These are phyloP conservation scores for Boletellus emodensis DNA, from an alignment of 768 basidiomycete species.

Conservation along the genomic window DNA sequence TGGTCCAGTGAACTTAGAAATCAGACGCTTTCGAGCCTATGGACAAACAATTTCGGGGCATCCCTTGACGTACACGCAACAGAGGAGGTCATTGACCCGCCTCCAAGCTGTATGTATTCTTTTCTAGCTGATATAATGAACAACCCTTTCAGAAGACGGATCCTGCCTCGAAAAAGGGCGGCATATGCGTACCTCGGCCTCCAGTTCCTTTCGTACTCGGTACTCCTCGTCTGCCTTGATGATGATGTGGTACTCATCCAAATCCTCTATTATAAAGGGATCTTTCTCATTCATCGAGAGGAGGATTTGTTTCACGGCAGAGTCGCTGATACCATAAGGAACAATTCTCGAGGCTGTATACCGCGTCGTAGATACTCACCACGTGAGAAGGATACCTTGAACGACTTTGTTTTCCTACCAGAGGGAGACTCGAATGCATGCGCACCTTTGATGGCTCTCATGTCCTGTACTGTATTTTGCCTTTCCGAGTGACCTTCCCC, in stretches of 20 bases:
- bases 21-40: no score
- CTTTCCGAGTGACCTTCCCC: no score
- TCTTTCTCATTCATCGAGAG: conserved; percentile 76
- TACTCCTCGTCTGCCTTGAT: conserved; percentile 82
- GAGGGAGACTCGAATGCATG: conserved; percentile 5
- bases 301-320: conserved; percentile 86
- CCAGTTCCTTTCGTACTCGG: conserved; percentile 65
- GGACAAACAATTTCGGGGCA: no score
- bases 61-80: not conserved
- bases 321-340: conserved; percentile 53
- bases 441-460: conserved; percentile 66
- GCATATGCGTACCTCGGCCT: conserved; percentile 54
- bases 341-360: not conserved
- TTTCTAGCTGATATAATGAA: conserved; percentile 55
- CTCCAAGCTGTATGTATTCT: conserved; percentile 80
- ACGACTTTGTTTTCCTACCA: conserved; percentile 4
- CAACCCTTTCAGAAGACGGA: not conserved
- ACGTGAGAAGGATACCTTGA: conserved; percentile 62
- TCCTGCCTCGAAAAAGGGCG: not conserved
- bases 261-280: conserved; percentile 80
- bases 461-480: conserved; percentile 18
- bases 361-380: conserved; percentile 37
- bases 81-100: conserved; percentile 12
- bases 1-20: no score
- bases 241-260: conserved; percentile 80